Conservation (phyloP, 768 basidiomycete genomes). For the Rhizopogon roseolus region DNA sequence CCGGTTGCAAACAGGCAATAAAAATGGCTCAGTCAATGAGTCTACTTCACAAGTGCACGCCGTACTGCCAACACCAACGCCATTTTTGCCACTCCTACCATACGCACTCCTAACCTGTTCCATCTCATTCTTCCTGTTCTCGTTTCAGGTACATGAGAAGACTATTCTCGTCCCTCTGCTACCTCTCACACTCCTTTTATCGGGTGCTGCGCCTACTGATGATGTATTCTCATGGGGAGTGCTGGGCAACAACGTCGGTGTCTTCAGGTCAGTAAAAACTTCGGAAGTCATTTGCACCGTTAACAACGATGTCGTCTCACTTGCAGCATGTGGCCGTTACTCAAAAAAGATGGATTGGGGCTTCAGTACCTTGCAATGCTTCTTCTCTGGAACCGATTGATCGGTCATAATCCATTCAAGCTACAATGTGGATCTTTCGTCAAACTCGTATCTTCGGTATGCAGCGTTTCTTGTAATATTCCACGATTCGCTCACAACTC, state of each 20-base stretch:
- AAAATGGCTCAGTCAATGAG: background rate
- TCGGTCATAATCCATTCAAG: slow-evolving; percentile 71
- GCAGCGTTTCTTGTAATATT: background rate
- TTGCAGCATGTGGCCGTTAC: slow-evolving; percentile 85
- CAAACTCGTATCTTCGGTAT: slow-evolving; percentile 48
- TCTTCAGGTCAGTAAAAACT: slow-evolving; percentile 63
- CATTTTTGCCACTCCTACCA: slow-evolving; percentile 66
- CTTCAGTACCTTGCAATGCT: slow-evolving; percentile 68
- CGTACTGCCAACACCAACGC: slow-evolving; percentile 29
- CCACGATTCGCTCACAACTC: background rate
- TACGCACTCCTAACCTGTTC: slow-evolving; percentile 77
- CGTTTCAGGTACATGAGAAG: slow-evolving; percentile 97
- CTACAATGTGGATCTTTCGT: slow-evolving; percentile 42
- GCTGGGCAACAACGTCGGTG: slow-evolving; percentile 71
- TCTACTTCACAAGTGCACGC: background rate
- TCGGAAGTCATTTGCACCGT: background rate
- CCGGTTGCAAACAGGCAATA: slow-evolving; percentile 5
- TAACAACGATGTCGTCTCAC: background rate
- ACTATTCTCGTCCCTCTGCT: slow-evolving; percentile 82
- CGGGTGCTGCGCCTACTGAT: slow-evolving; percentile 29
- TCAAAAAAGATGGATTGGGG: slow-evolving; percentile 73
- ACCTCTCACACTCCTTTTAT: slow-evolving; percentile 77
- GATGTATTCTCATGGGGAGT: slow-evolving; percentile 25
- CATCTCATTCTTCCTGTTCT: slow-evolving; percentile 93
- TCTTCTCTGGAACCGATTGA: slow-evolving; percentile 75